Evolutionary conservation across 768 basidiomycete genomes (phyloP).

Genomic region (Boletus patriciae): DNA sequence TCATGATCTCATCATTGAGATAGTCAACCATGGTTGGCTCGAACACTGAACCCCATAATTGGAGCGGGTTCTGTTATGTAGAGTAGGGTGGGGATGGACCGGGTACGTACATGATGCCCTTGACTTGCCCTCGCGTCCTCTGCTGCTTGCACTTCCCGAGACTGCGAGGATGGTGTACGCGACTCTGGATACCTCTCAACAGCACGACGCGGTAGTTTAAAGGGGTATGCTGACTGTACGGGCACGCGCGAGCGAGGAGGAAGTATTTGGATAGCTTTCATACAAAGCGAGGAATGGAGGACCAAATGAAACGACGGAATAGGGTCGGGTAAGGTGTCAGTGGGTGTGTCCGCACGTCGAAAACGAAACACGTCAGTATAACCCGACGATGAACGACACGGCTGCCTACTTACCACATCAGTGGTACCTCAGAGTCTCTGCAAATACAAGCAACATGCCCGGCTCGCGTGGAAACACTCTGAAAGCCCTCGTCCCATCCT

Average conservation of each 20-base stretch:
- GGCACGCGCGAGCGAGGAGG: slow-evolving; percentile 71
- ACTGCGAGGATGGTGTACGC: slow-evolving; percentile 73
- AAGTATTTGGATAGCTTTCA: slow-evolving; percentile 80
- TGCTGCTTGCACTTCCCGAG: slow-evolving; percentile 27
- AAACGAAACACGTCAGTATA: slow-evolving; percentile 1
- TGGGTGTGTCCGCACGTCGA: no score
- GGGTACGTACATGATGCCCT: slow-evolving; percentile 63
- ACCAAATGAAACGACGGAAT: no score
- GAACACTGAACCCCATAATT: slow-evolving; percentile 68
- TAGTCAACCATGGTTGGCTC: slow-evolving; percentile 98
- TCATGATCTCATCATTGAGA: slow-evolving; percentile 91
- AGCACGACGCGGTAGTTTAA: slow-evolving; percentile 87
- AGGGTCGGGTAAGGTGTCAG: no score
- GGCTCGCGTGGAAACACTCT: slow-evolving; percentile 83
- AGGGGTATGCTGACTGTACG: slow-evolving; percentile 68
- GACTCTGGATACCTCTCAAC: slow-evolving; percentile 84
- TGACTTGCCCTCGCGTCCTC: slow-evolving; percentile 29
- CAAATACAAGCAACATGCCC: slow-evolving; percentile 75
- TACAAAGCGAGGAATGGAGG: no score
- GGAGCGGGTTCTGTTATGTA: neutral
- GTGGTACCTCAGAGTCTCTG: slow-evolving; percentile 78
- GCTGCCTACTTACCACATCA: slow-evolving; percentile 67
- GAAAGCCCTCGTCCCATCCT: slow-evolving; percentile 79
- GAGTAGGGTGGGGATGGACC: neutral
- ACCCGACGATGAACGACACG: neutral